Conservation (phyloP, 345 rosid species). For the Aquilaria sinensis region DNA sequence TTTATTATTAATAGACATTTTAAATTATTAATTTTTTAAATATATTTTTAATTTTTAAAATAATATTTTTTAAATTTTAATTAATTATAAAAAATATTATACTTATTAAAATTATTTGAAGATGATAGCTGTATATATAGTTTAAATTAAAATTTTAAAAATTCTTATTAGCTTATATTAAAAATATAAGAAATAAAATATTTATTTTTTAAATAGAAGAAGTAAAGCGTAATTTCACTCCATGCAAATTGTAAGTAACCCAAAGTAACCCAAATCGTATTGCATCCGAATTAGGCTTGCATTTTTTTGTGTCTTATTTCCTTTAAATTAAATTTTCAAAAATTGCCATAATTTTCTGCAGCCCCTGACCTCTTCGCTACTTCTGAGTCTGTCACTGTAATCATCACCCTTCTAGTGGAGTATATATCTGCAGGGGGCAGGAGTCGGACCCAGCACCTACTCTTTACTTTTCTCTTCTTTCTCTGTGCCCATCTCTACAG, state of each 20-base stretch:
- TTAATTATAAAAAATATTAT: too few relatives aligned
- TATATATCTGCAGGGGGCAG: conserved; percentile 18
- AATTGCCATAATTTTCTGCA: conserved; percentile 8
- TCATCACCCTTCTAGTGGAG: conserved; percentile 48
- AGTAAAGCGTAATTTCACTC: not conserved
- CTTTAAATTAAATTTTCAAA: conserved; percentile 7
- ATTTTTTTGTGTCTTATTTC: conserved; percentile 15
- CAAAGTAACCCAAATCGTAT: conserved; percentile 20
- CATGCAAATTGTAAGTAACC: conserved; percentile 24
- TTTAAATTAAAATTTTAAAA: too few relatives aligned
- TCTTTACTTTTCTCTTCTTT: conserved; percentile 15
- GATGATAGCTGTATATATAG: too few relatives aligned
- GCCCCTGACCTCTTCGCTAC: conserved; percentile 13
- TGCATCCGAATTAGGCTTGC: conserved; percentile 23
- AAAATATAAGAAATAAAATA: too few relatives aligned
- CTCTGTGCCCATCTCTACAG: conserved; percentile 6
- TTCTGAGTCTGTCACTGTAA: conserved; percentile 49
- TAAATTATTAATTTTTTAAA: too few relatives aligned
- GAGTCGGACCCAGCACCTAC: not conserved
- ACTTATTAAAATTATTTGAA: too few relatives aligned
- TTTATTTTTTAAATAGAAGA: too few relatives aligned
- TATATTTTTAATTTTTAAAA: too few relatives aligned
- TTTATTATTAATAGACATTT: too few relatives aligned
- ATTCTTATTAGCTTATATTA: too few relatives aligned
- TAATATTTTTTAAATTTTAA: too few relatives aligned